These are phyloP conservation scores for Coemansia sp. DNA, from an alignment of 192 early-diverging fungal species.

Conservation along the genomic window DNA sequence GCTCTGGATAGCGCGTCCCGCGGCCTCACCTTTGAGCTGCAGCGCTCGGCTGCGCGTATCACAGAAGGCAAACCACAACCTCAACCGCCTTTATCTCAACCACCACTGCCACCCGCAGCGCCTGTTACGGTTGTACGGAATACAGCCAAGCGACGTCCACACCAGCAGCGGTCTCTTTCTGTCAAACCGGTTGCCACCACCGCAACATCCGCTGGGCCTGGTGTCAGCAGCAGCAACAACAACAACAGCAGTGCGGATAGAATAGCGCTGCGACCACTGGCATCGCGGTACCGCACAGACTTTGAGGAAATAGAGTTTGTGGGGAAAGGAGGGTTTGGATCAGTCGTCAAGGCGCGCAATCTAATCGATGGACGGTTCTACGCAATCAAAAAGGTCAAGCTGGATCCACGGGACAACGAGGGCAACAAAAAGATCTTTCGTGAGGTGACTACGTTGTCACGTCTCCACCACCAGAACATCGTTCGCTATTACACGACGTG, in stretches of 20 bases:
- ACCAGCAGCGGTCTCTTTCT: not conserved
- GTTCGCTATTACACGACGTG: constrained; percentile 89
- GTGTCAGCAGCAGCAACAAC: not conserved
- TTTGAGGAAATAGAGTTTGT: constrained; percentile 80
- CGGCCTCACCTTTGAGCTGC: constrained; percentile 37
- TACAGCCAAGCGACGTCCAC: not conserved
- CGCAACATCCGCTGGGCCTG: too few relatives aligned
- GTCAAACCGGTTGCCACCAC: too few relatives aligned
- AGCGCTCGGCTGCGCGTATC: constrained; percentile 10
- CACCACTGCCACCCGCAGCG: too few relatives aligned
- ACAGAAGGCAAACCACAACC: not conserved
- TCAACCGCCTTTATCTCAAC: too few relatives aligned
- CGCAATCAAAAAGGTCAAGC: constrained; percentile 88
- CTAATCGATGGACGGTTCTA: constrained; percentile 78
- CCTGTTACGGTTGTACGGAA: not conserved
- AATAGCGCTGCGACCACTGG: constrained; percentile 5
- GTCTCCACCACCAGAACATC: constrained; percentile 86
- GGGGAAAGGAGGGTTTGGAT: constrained; percentile 87
- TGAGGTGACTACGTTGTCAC: constrained; percentile 87
- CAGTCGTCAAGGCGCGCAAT: constrained; percentile 91
- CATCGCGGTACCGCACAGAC: constrained; percentile 70
- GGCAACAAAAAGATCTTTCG: constrained; percentile 81
- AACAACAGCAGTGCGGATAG: not conserved
- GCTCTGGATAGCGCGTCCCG: constrained; percentile 35
- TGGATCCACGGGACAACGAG: constrained; percentile 78